Base-by-base conservation (phyloP, 2,329 filamentous ascomycete species). In the Claviceps digitariae region DNA sequence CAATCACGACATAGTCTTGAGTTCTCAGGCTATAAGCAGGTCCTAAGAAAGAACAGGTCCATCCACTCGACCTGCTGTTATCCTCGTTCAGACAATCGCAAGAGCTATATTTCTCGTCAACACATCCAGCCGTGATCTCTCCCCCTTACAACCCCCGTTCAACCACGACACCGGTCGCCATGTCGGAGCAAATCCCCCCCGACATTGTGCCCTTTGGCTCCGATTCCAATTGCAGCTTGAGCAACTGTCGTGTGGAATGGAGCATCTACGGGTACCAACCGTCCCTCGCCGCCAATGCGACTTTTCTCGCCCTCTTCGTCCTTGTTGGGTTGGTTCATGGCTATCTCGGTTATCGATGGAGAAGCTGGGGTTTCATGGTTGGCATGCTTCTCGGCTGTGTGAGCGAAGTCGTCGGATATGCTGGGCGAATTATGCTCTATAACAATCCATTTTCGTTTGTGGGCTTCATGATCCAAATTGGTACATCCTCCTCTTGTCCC, bases 381-480 rank as follows among this genome's bases (percentile, higher is more conserved):
- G 73, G 71, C 56, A 79, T 86, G 72, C 59, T 79, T 7, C 60
- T 73, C 20, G 83, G 83, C 47, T 80, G 75, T 57, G 43, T 75
- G 6, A 69, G 72, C 48, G 82, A 84, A 59, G 72, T 84, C 12
- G 61, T 84, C 36, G 83, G 83, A 20, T 87, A 87, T 57, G 65
- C 69, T 1, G 83, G 81, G 2, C 73, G 83, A 12, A 69, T 84
- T 51, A 62, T 81, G 60, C 68, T 82, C 55, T 73, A 75, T 57
- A 56, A 74, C 46, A 77, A 85, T 59, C 79, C 81, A 0, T 86
- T 82, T 61, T 70, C 63, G 48, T 76, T 82, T 61, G 62, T 62
- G 13, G 79, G 74, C 8, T 87, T 86, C 62, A 74, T 85, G 63
- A 74, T 84, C n/a, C 79, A 86, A 62, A 83, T 84, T 57, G 69